Conservation (phyloP, 1,139 yeast species). For the Scheffersomyces titani region DNA sequence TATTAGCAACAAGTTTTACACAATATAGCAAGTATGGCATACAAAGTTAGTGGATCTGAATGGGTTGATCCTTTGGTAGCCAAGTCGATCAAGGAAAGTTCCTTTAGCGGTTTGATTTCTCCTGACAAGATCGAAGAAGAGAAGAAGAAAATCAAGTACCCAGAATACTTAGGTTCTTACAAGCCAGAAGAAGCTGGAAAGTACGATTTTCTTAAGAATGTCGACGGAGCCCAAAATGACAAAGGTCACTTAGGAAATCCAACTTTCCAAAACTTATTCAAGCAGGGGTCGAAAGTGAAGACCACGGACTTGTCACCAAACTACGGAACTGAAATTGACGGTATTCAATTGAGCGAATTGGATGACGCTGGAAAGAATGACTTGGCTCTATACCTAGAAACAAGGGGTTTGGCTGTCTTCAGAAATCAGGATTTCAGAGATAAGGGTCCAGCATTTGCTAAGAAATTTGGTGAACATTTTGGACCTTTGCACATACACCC, state of each 20-base stretch:
- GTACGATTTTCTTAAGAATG: conserved; percentile 13
- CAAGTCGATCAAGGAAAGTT: conserved; percentile 1
- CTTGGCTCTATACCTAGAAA: conserved; percentile 25
- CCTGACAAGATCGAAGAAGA: conserved; percentile 8
- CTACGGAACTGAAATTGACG: conserved; percentile 28
- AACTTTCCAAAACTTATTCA: conserved; percentile 22
- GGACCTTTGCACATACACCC: conserved; percentile 30
- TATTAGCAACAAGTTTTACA: neutral
- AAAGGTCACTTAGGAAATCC: conserved; percentile 25
- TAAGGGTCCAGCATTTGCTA: conserved; percentile 23
- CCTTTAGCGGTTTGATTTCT: conserved; percentile 2
- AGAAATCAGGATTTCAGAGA: conserved; percentile 27
- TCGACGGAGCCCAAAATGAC: conserved; percentile 16
- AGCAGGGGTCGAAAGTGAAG: conserved; percentile 12
- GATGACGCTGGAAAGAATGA: conserved; percentile 28
- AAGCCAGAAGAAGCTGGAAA: conserved; percentile 12
- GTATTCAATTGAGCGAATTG: conserved; percentile 28
- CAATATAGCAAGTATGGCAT: neutral
- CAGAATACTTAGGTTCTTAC: conserved; percentile 15
- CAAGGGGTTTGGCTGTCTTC: conserved; percentile 25
- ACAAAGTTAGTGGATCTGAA: conserved; percentile 6
- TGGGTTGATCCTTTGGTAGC: conserved; percentile 10
- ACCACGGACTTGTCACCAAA: conserved; percentile 24
- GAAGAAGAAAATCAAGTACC: conserved; percentile 14
- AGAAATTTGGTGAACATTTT: conserved; percentile 24